Evolutionary conservation across 129 eudicot genomes (phyloP).

Genomic region (Tagetes erecta): DNA sequence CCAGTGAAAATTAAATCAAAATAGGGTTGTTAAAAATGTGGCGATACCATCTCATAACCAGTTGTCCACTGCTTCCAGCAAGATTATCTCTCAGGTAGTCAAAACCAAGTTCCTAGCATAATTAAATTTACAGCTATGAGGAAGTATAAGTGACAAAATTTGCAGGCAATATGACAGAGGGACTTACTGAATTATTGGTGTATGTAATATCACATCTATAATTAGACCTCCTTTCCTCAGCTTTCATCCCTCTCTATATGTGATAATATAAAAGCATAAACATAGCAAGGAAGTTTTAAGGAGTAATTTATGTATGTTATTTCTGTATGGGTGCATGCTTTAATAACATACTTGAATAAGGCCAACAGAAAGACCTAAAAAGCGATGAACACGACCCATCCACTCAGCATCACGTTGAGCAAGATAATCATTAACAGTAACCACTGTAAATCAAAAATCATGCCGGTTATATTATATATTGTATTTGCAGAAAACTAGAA

Average conservation of each 20-base stretch:
- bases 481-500: not conserved
- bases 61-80: conserved; percentile 69
- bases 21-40: not conserved
- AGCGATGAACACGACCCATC: conserved; percentile 99
- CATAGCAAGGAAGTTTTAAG: conserved; percentile 3
- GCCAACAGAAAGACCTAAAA: conserved; percentile 96
- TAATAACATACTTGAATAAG: conserved; percentile 73
- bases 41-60: conserved; percentile 96
- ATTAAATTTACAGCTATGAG: conserved; percentile 16
- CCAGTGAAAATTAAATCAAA: conserved; percentile 13
- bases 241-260: conserved; percentile 85
- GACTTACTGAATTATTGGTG: conserved; percentile 86
- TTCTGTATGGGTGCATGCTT: conserved; percentile 4
- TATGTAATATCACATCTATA: conserved; percentile 92
- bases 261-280: conserved; percentile 5
- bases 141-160: not conserved
- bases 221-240: conserved; percentile 69
- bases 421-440: conserved; percentile 93
- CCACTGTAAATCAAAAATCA: conserved; percentile 56
- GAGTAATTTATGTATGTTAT: conserved; percentile 6
- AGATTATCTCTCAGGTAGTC: conserved; percentile 97
- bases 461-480: not conserved
- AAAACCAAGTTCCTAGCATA: conserved; percentile 94
- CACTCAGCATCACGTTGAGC: conserved; percentile 99
- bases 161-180: conserved; percentile 10